Percentiles rank a stretch among this genome's conserved stretches.
These are phyloP conservation scores for Cyclanthera cordifolia DNA, from an alignment of 306 rosid species.

Conservation along the genomic window DNA sequence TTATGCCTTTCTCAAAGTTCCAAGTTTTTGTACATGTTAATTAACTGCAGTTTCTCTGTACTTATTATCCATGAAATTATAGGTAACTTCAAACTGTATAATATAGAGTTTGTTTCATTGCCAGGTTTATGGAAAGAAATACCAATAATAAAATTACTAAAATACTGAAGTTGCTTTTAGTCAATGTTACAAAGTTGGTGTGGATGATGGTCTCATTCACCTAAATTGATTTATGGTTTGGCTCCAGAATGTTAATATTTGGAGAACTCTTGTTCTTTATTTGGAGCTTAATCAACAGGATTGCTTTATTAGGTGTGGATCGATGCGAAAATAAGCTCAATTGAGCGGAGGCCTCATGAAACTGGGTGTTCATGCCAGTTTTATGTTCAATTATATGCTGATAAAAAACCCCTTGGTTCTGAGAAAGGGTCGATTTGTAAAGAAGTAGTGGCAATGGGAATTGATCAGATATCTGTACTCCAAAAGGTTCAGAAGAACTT, in stretches of 20 bases:
- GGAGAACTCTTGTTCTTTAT: slow-evolving; percentile 8
- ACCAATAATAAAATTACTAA: background rate
- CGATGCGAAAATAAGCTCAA: slow-evolving; percentile 79
- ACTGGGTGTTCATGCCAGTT: slow-evolving; percentile 55
- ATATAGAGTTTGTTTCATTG: background rate
- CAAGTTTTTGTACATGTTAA: background rate
- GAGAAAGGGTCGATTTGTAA: slow-evolving; percentile 49
- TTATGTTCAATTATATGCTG: slow-evolving; percentile 55
- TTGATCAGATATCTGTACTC: slow-evolving; percentile 51
- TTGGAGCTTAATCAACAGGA: slow-evolving; percentile 11
- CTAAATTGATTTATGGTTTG: background rate
- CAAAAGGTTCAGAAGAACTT: slow-evolving; percentile 44
- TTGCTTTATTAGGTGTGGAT: slow-evolving; percentile 40
- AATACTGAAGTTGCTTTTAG: background rate
- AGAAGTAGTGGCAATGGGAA: slow-evolving; percentile 40
- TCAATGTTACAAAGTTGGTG: background rate
- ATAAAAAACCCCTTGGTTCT: slow-evolving; percentile 69
- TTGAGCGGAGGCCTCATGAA: slow-evolving; percentile 68
- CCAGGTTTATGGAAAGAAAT: slow-evolving; percentile 10
- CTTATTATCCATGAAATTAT: background rate
- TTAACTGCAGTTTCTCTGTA: background rate
- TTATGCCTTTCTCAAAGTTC: background rate
- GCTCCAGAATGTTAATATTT: background rate
- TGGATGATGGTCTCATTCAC: slow-evolving; percentile 2
- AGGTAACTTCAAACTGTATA: slow-evolving; percentile 1